Conservation (phyloP, 2,329 filamentous ascomycete species). For the Fusarium fracticaudum region DNA sequence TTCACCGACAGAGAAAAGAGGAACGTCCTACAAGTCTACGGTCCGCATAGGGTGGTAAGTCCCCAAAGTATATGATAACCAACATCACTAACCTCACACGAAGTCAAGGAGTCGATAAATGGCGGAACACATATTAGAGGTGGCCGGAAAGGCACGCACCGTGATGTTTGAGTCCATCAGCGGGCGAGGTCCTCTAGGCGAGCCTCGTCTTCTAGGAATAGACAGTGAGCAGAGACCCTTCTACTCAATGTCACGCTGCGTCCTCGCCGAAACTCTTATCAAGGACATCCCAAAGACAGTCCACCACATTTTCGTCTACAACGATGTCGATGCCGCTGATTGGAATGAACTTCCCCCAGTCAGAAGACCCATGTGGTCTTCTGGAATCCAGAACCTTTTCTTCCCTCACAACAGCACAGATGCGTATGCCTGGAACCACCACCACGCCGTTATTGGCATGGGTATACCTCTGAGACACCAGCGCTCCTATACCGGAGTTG, state of each 20-base stretch:
- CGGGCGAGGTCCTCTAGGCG: not conserved
- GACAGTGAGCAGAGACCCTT: not conserved
- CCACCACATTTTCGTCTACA: conserved; percentile 13
- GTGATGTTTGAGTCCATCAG: not conserved
- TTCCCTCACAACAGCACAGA: not conserved
- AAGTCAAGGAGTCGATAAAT: not conserved
- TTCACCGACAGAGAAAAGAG: not conserved
- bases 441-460: conserved; percentile 9
- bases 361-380: conserved; percentile 7
- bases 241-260: not conserved
- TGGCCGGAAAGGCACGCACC: not conserved
- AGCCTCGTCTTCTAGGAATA: not conserved
- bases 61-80: not conserved
- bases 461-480: not conserved
- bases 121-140: not conserved
- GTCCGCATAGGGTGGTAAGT: not conserved
- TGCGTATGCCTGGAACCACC: conserved; percentile 3
- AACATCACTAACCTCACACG: not conserved
- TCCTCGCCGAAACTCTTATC: conserved; percentile 19
- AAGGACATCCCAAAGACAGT: conserved; percentile 16
- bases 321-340: conserved; percentile 1
- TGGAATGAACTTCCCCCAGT: not conserved
- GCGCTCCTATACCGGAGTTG: not conserved
- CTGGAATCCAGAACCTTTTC: conserved; percentile 15
- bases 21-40: not conserved